These are phyloP conservation scores for Cyberlindnera petersonii DNA, from an alignment of 805 yeast genomes.

Conservation along the genomic window DNA sequence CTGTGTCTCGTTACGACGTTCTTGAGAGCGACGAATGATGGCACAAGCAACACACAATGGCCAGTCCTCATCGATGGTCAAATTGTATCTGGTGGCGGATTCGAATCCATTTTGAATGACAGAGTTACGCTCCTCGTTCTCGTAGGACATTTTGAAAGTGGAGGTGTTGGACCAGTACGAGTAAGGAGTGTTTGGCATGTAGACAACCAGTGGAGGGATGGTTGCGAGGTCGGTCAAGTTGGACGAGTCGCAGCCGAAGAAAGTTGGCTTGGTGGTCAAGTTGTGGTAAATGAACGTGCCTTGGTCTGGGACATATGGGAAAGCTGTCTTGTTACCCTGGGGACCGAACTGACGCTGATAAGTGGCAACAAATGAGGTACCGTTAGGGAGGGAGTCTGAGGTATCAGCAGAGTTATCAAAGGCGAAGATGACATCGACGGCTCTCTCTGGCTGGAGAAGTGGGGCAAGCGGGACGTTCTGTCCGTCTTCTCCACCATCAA, in stretches of 20 bases:
- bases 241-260: conserved; percentile 75
- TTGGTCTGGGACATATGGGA: conserved; percentile 80
- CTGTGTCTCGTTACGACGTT: conserved; percentile 56
- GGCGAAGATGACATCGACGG: conserved; percentile 62
- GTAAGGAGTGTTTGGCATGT: conserved; percentile 69
- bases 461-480: conserved; percentile 66
- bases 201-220: conserved; percentile 71
- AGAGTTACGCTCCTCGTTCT: conserved; percentile 49
- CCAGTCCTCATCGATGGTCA: conserved; percentile 67
- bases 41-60: conserved; percentile 80
- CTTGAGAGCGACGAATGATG: conserved; percentile 71
- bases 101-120: conserved; percentile 76
- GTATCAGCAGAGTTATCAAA: conserved; percentile 68
- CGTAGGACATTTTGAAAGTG: conserved; percentile 63
- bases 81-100: conserved; percentile 58
- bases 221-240: conserved; percentile 54
- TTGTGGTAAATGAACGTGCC: conserved; percentile 56
- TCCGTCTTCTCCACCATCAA: conserved; percentile 70
- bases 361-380: conserved; percentile 53
- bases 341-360: conserved; percentile 53
- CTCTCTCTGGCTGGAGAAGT: conserved; percentile 53
- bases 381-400: conserved; percentile 59
- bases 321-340: conserved; percentile 53
- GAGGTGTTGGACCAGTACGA: conserved; percentile 65
- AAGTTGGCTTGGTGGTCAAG: conserved; percentile 67